Evolutionary conservation across 192 early-diverging fungal genomes (phyloP).

Genomic region (Coemansia sp.): DNA sequence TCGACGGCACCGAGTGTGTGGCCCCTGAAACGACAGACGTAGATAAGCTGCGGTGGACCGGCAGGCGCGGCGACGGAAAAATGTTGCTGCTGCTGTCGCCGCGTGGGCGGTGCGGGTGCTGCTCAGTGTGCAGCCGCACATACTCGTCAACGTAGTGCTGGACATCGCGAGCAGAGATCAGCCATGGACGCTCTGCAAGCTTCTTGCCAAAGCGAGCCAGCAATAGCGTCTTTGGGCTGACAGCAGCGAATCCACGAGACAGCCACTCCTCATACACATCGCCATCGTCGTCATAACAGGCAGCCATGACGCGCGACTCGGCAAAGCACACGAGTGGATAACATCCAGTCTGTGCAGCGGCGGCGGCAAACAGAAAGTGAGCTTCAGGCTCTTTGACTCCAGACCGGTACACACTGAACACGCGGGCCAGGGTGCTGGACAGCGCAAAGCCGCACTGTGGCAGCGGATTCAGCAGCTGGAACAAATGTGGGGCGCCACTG

Average conservation of each 20-base stretch:
- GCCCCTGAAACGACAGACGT: constrained; percentile 21
- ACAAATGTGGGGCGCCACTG: constrained; percentile 37
- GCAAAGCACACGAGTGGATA: constrained; percentile 44
- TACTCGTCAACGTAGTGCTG: constrained; percentile 26
- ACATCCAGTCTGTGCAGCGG: constrained; percentile 35
- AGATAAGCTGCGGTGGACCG: constrained; percentile 28
- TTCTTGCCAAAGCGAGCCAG: constrained; percentile 32
- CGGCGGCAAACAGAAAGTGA: constrained; percentile 39
- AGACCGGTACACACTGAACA: constrained; percentile 28
- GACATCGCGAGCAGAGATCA: constrained; percentile 24
- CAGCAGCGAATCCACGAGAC: constrained; percentile 22
- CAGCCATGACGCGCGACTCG: constrained; percentile 21
- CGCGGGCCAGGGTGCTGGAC: constrained; percentile 16
- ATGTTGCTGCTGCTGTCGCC: constrained; percentile 27
- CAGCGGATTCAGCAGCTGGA: constrained; percentile 39
- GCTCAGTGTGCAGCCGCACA: constrained; percentile 23
- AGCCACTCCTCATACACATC: constrained; percentile 34
- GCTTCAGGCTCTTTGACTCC: constrained; percentile 36
- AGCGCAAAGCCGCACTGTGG: constrained; percentile 42
- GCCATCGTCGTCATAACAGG: constrained; percentile 31
- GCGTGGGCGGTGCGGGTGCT: constrained; percentile 14
- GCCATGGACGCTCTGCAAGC: constrained; percentile 28
- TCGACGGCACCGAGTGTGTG: constrained; percentile 1
- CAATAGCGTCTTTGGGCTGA: constrained; percentile 24
- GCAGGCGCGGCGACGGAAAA: neutral